Percentiles rank a stretch among this genome's conserved stretches.
These are phyloP conservation scores for Penicillium sp. DNA, from an alignment of 2,329 filamentous ascomycete species.

Conservation along the genomic window DNA sequence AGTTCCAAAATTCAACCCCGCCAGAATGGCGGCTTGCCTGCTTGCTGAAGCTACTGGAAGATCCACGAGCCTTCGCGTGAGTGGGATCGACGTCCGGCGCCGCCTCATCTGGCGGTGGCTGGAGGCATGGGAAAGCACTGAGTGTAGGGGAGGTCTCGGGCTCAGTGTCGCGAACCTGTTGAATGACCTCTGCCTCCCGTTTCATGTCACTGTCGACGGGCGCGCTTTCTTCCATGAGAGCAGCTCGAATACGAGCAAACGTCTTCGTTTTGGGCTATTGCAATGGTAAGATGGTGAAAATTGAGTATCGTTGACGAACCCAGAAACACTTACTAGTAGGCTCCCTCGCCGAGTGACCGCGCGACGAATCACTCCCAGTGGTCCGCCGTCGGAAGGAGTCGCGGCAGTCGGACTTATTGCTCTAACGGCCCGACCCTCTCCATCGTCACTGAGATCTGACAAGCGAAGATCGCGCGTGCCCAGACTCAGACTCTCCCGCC, in stretches of 20 bases:
- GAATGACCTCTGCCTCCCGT: slow-evolving; percentile 91
- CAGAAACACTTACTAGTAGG: slow-evolving; percentile 64
- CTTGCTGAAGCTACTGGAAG: slow-evolving; percentile 71
- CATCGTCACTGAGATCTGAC: slow-evolving; percentile 73
- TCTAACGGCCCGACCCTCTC: slow-evolving; percentile 52
- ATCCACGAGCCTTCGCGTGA: slow-evolving; percentile 38
- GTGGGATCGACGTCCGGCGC: slow-evolving; percentile 14
- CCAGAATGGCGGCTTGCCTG: slow-evolving; percentile 71
- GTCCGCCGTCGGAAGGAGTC: slow-evolving; percentile 50
- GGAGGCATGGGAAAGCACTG: slow-evolving; percentile 49
- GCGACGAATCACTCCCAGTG: slow-evolving; percentile 74
- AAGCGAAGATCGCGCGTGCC: slow-evolving; percentile 87
- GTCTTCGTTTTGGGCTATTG: slow-evolving; percentile 88
- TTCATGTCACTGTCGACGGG: slow-evolving; percentile 86
- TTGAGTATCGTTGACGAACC: background rate
- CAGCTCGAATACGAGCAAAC: slow-evolving; percentile 88
- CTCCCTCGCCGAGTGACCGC: slow-evolving; percentile 85
- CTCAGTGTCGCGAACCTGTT: slow-evolving; percentile 90
- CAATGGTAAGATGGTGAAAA: background rate
- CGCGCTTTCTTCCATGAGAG: slow-evolving; percentile 80
- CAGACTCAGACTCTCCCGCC: slow-evolving; percentile 85
- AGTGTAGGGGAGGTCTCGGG: slow-evolving; percentile 48
- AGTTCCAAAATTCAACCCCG: slow-evolving; percentile 74
- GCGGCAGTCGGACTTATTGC: slow-evolving; percentile 35
- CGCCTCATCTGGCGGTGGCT: slow-evolving; percentile 36